Percentiles rank a stretch among this genome's conserved stretches.
phyloP scores from a whole-genome alignment of 2,329 filamentous ascomycete genomes.

The Cercospora sp. region DNA sequence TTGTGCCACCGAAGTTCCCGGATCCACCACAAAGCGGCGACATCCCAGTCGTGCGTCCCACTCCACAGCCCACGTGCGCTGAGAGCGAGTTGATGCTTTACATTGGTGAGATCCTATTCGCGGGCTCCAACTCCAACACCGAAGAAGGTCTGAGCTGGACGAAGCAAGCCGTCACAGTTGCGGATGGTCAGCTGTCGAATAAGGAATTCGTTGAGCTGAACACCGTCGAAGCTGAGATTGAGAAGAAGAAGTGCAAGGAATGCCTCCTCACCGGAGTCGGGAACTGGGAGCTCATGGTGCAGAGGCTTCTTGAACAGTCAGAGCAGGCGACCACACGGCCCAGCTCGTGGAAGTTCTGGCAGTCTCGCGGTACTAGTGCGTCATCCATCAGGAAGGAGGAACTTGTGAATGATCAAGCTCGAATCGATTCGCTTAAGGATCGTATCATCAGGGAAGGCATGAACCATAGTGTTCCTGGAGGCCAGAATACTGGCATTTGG shows the following conservation, averaged over 20 bases:
- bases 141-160: conserved; percentile 82
- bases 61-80: conserved; percentile 64
- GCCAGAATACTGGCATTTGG: conserved; percentile 17
- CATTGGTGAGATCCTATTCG: conserved; percentile 90
- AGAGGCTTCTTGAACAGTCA: conserved; percentile 38
- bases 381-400: background rate
- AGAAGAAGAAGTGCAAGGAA: conserved; percentile 63
- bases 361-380: conserved; percentile 21
- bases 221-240: conserved; percentile 12
- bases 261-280: conserved; percentile 74
- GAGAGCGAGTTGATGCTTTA: conserved; percentile 85
- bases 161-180: conserved; percentile 77
- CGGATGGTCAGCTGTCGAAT: conserved; percentile 56
- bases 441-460: conserved; percentile 17
- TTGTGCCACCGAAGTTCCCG: conserved; percentile 59
- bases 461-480: conserved; percentile 9
- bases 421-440: conserved; percentile 15
- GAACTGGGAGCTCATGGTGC: conserved; percentile 84
- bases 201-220: conserved; percentile 24
- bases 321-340: conserved; percentile 26
- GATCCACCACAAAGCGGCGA: conserved; percentile 69
- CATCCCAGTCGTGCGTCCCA: conserved; percentile 61
- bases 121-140: conserved; percentile 51
- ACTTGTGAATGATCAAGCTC: conserved; percentile 9
- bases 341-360: conserved; percentile 30